Conservation (phyloP, 139 green algal species). For the Diplosphaera chodatii region DNA sequence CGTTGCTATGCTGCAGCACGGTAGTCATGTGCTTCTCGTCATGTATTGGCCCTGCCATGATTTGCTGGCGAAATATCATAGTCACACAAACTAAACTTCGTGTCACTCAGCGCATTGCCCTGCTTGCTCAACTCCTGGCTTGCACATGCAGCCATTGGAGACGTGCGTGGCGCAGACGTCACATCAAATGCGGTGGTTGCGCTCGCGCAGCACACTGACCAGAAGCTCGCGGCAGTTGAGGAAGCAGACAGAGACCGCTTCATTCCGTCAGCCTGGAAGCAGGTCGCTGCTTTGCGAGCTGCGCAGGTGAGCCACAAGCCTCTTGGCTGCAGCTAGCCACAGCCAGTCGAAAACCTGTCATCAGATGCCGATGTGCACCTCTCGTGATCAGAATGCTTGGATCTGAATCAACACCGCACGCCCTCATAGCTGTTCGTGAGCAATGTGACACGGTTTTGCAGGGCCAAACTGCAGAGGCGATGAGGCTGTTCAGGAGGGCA, state of each 20-base stretch:
- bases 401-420: neutral
- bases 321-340: no score
- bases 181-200: slow-evolving; percentile 20
- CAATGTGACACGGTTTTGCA: no score
- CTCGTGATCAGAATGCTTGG: no score
- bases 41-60: no score
- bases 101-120: no score
- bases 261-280: slow-evolving; percentile 25
- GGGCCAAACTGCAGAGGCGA: slow-evolving; percentile 6
- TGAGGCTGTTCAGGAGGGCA: slow-evolving; percentile 8
- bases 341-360: no score
- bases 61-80: no score
- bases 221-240: neutral
- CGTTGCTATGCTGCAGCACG: slow-evolving; percentile 13
- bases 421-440: no score
- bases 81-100: no score
- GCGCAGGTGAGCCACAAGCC: slow-evolving; percentile 6
- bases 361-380: no score
- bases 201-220: slow-evolving; percentile 21
- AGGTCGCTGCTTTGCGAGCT: slow-evolving; percentile 18
- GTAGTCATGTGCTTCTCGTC: no score
- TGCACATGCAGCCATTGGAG: slow-evolving; percentile 1
- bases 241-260: slow-evolving; percentile 8
- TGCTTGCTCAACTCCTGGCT: no score
- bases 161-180: slow-evolving; percentile 18